Evolutionary conservation across 306 rosid genomes (phyloP).

Genomic region (Albizia julibrissin): DNA sequence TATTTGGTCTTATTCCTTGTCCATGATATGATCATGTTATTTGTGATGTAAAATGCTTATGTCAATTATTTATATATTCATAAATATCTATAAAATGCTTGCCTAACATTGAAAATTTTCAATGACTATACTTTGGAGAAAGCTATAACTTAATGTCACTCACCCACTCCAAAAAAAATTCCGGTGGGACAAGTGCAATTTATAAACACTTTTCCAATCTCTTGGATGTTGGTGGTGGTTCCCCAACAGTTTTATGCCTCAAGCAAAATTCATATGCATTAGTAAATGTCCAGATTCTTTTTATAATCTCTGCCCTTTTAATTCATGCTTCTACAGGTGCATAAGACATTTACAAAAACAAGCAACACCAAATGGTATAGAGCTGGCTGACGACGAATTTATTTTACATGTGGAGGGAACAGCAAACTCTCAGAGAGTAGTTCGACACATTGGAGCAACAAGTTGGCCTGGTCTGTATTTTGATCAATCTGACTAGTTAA

Average conservation of each 20-base stretch:
- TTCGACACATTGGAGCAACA: slow-evolving; percentile 85
- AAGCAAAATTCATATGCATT: slow-evolving; percentile 12
- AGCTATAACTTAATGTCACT: background rate
- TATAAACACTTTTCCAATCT: slow-evolving; percentile 6
- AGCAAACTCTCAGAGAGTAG: slow-evolving; percentile 78
- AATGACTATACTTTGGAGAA: background rate
- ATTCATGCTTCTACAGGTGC: slow-evolving; percentile 47
- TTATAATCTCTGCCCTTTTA: background rate
- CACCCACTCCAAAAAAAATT: slow-evolving; percentile 15
- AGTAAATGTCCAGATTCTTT: background rate
- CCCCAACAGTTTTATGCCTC: background rate
- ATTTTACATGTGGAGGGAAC: slow-evolving; percentile 93
- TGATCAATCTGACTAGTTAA: slow-evolving; percentile 2
- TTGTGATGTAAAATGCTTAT: background rate
- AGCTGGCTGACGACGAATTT: slow-evolving; percentile 74
- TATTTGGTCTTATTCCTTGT: too few species aligned
- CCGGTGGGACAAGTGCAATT: background rate
- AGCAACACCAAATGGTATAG: slow-evolving; percentile 68
- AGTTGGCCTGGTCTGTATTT: slow-evolving; percentile 86
- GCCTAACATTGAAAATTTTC: background rate
- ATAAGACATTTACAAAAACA: slow-evolving; percentile 67
- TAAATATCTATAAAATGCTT: slow-evolving; percentile 2
- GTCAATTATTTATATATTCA: background rate
- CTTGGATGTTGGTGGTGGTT: slow-evolving; percentile 13
- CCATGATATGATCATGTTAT: too few species aligned